phyloP scores from a whole-genome alignment of 106 monocot species.

The Vanilla planifolia region DNA sequence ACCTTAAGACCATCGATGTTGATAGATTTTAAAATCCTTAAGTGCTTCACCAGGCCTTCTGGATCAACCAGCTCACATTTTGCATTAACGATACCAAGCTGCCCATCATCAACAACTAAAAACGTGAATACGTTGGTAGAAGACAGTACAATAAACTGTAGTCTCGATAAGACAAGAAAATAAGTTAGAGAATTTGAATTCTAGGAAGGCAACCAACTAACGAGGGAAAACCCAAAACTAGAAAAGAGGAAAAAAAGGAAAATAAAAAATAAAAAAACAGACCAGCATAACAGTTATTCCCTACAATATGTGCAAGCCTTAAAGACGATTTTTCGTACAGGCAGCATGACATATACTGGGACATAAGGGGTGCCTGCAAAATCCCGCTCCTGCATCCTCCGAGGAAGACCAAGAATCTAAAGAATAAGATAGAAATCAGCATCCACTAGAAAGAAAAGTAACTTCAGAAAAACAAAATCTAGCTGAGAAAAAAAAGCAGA shows the following conservation, averaged over 20 bases:
- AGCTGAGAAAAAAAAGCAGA: not conserved
- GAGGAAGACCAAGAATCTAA: constrained; percentile 32
- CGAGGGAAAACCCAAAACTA: too few species aligned
- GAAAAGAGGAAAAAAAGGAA: not conserved
- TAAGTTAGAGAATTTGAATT: not conserved
- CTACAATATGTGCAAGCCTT: not conserved
- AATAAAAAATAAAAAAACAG: constrained; percentile 1
- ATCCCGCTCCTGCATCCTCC: constrained; percentile 61
- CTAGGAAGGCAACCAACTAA: too few species aligned
- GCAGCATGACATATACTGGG: constrained; percentile 91
- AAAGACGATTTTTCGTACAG: constrained; percentile 32
- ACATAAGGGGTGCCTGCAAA: constrained; percentile 85
- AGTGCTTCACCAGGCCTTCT: constrained; percentile 47
- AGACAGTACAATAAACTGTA: not conserved
- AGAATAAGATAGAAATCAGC: not conserved
- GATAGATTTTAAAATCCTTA: constrained; percentile 52
- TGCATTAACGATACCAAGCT: constrained; percentile 73
- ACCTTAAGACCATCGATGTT: constrained; percentile 91
- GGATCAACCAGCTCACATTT: constrained; percentile 84
- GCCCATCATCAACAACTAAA: constrained; percentile 3
- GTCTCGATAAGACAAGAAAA: not conserved
- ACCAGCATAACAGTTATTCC: not conserved
- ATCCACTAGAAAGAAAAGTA: not conserved
- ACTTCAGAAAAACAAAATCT: constrained; percentile 3
- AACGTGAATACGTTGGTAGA: not conserved